phyloP scores from a whole-genome alignment of 352 stramenopile genomes.

The Globisporangium viniferum region DNA sequence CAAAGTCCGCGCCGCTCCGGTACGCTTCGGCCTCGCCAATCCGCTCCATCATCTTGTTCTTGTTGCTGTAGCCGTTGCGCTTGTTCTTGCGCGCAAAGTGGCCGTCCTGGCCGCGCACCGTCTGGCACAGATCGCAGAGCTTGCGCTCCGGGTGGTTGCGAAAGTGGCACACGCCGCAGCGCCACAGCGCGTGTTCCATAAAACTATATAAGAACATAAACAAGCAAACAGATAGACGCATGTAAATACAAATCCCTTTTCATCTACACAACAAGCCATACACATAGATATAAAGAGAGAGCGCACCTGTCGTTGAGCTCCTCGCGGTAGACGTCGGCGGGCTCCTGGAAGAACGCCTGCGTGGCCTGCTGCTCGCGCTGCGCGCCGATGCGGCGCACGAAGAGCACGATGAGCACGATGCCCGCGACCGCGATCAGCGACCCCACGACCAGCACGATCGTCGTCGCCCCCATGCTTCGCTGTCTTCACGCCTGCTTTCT shows the following conservation, averaged over 20 bases:
- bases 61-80: constrained; percentile 28
- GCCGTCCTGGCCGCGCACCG: constrained; percentile 45
- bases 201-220: constrained; percentile 27
- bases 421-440: constrained; percentile 40
- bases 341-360: constrained; percentile 54
- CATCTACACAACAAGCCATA: background rate
- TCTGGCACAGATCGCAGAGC: constrained; percentile 86
- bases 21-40: constrained; percentile 50
- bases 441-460: constrained; percentile 38
- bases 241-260: background rate
- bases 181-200: constrained; percentile 79
- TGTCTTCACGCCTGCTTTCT: background rate
- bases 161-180: constrained; percentile 88
- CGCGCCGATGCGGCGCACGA: constrained; percentile 32
- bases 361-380: constrained; percentile 35
- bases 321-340: constrained; percentile 69
- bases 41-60: constrained; percentile 34
- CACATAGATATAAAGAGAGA: background rate
- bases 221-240: background rate
- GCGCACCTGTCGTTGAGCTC: constrained; percentile 71
- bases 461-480: constrained; percentile 15
- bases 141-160: constrained; percentile 82
- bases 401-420: constrained; percentile 43
- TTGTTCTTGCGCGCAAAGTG: constrained; percentile 34
- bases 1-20: constrained; percentile 12